A percentile compares a stretch with the other conserved stretches of the same genome.
These are phyloP conservation scores for Arxiozyma heterogenica DNA, from an alignment of 1,139 yeast genomes.

Conservation along the genomic window DNA sequence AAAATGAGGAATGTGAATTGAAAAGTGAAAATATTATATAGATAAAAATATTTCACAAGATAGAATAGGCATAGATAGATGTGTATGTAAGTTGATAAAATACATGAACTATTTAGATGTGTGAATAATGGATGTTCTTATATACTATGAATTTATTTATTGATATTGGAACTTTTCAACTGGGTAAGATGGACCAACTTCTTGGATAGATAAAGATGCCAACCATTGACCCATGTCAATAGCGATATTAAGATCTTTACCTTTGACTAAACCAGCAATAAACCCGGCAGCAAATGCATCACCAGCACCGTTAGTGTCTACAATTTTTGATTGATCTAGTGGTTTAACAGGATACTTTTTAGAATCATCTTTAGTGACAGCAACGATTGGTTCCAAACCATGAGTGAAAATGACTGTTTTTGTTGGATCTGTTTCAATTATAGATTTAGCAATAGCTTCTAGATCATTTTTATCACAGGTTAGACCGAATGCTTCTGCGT, in stretches of 20 bases:
- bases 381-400: slow-evolving; percentile 85
- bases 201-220: slow-evolving; percentile 84
- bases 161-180: slow-evolving; percentile 10
- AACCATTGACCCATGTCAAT: slow-evolving; percentile 95
- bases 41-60: no score
- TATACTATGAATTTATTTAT: not conserved
- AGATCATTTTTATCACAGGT: slow-evolving; percentile 48
- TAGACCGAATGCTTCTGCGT: slow-evolving; percentile 74
- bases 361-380: slow-evolving; percentile 40
- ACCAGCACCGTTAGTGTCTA: slow-evolving; percentile 98
- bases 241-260: slow-evolving; percentile 50
- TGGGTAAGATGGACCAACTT: slow-evolving; percentile 92
- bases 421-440: slow-evolving; percentile 57
- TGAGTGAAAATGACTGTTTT: slow-evolving; percentile 90
- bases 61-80: no score
- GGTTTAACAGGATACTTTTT: slow-evolving; percentile 60
- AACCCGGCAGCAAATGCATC: slow-evolving; percentile 99
- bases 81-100: no score
- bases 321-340: slow-evolving; percentile 56
- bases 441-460: slow-evolving; percentile 67
- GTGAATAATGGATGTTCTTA: not conserved
- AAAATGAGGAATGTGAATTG: no score
- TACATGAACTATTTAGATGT: not conserved
- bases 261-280: slow-evolving; percentile 78
- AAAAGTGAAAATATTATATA: no score